phyloP scores from a whole-genome alignment of 805 yeast species.

The Cyberlindnera bimundalis region DNA sequence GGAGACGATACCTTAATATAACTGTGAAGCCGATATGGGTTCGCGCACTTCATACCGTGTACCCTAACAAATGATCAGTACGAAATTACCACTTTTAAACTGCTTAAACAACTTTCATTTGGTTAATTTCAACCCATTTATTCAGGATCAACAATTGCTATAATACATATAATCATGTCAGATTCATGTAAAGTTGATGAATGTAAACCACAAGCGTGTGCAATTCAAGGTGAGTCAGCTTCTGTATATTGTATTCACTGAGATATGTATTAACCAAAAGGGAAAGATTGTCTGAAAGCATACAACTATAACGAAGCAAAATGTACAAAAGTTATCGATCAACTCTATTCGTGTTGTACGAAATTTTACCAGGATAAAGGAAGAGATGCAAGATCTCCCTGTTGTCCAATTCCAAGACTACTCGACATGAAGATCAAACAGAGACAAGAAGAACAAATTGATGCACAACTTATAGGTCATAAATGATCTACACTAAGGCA shows the following conservation, averaged over 20 bases:
- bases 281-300: constrained; percentile 56
- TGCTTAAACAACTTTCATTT: too few relatives aligned
- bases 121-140: too few relatives aligned
- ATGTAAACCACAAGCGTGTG: constrained; percentile 80
- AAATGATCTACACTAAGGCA: too few relatives aligned
- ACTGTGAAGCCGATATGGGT: background rate
- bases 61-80: too few relatives aligned
- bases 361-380: constrained; percentile 62
- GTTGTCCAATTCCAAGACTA: constrained; percentile 73
- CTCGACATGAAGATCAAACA: constrained; percentile 65
- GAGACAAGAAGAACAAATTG: constrained; percentile 50
- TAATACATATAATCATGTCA: too few relatives aligned
- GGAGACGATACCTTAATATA: too few relatives aligned
- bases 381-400: constrained; percentile 54
- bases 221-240: constrained; percentile 59
- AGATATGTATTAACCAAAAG: too few relatives aligned
- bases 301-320: constrained; percentile 68
- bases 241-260: too few relatives aligned
- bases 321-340: constrained; percentile 67
- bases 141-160: too few relatives aligned
- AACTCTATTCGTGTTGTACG: constrained; percentile 72
- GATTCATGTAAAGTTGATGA: constrained; percentile 31
- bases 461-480: constrained; percentile 46
- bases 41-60: too few relatives aligned
- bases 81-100: too few relatives aligned